These are phyloP conservation scores for Prunella vulgaris DNA, from an alignment of 257 asterid species.

Conservation along the genomic window DNA sequence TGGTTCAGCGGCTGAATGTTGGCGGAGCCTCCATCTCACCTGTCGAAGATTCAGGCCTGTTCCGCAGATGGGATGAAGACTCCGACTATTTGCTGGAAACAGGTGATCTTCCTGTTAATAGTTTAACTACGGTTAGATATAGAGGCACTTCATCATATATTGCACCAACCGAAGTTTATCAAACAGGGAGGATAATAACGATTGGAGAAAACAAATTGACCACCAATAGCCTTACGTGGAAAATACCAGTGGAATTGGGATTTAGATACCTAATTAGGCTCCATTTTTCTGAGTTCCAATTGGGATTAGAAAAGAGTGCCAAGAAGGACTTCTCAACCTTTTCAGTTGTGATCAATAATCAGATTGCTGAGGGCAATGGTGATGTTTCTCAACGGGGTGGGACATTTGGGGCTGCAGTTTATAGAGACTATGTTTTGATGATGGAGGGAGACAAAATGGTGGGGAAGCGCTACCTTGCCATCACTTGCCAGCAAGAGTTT, in stretches of 20 bases:
- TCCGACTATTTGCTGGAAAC: conserved; percentile 32
- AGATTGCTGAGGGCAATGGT: conserved; percentile 35
- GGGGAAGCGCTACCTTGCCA: conserved; percentile 32
- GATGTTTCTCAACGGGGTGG: conserved; percentile 37
- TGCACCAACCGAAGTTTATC: conserved; percentile 44
- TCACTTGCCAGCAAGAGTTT: conserved; percentile 37
- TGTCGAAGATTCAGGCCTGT: conserved; percentile 47
- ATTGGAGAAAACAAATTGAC: conserved; percentile 14
- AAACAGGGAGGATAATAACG: conserved; percentile 37
- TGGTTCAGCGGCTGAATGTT: conserved; percentile 48
- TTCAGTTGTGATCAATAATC: conserved; percentile 42
- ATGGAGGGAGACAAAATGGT: conserved; percentile 57
- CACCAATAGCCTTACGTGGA: conserved; percentile 39
- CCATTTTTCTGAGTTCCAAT: conserved; percentile 43
- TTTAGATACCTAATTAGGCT: conserved; percentile 63
- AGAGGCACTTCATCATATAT: conserved; percentile 13
- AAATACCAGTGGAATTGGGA: conserved; percentile 51
- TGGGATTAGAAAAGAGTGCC: conserved; percentile 15
- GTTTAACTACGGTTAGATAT: conserved; percentile 22
- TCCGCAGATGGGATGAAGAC: conserved; percentile 55
- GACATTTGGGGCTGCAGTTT: conserved; percentile 29
- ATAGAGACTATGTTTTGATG: conserved; percentile 52
- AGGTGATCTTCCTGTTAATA: conserved; percentile 29
- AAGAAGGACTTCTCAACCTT: conserved; percentile 21
- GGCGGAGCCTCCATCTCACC: conserved; percentile 55